Evolutionary conservation across 257 asterid genomes (phyloP), one percentile per base, ranked within the genome.

Genomic region (Primulina tabacum): DNA sequence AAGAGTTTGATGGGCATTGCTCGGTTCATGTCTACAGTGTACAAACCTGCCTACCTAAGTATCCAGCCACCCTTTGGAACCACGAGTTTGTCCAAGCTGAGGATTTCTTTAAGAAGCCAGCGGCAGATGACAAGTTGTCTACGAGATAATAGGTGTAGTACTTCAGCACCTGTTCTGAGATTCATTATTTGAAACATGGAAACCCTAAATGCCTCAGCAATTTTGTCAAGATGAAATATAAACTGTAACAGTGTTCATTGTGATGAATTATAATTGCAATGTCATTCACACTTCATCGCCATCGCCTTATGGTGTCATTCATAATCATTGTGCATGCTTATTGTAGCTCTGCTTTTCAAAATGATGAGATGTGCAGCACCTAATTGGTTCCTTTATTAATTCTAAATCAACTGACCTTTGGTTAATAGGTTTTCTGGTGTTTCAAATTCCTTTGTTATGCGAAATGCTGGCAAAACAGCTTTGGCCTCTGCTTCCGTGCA

Each of bases 61-160:
- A 93, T 80, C 87, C 96, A 68, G 96, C 94, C 65, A 87, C 88
- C 66, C 95, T 93, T 65, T 89, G 97, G 96, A 93, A 91, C 83
- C 87, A 86, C 59, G 99, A 93, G 82, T 86, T 85, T 80, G 85
- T 86, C 73, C 99, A 93, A 75, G 89, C 97, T 17, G 90, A 86
- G 80, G 92, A 83, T 77, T 92, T 93, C 60, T 91, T 83, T 68
- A 86, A 80, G 82, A 92, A 89, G 81, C 83, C 92, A 24, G 65
- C 37, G 55, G 33, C 83, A 60, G 81, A 34, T 76, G 95, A 87
- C 70, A 93, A 93, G n/a, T 77, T 86, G 96, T 79, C 82, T 93
- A 74, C 82, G 79, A 17, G 95, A 89, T 79, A 93, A 93, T 75
- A 89, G 95, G 99, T 93, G 64, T 64, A 57, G 47, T 60, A 64